These are phyloP conservation scores for Amphichorda felina DNA, from an alignment of 2,329 filamentous ascomycete genomes.

Conservation along the genomic window DNA sequence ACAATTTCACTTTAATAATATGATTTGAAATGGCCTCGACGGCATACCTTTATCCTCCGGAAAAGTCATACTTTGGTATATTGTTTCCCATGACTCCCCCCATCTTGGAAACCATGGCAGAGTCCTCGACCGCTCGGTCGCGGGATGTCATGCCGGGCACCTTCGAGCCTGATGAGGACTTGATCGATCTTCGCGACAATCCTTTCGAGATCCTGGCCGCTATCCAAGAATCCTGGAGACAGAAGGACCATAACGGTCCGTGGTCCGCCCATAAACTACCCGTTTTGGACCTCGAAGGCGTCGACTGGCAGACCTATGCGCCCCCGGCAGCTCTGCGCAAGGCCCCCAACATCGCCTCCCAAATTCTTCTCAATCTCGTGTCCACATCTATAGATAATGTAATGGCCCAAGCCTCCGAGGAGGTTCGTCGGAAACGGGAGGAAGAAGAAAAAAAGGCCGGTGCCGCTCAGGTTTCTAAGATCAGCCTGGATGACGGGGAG, in stretches of 20 bases:
- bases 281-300: constrained; percentile 12
- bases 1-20: no score
- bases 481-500: constrained; percentile 17
- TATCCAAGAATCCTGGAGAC: constrained; percentile 11
- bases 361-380: constrained; percentile 28
- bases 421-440: constrained; percentile 14
- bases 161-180: constrained; percentile 16
- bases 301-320: constrained; percentile 34
- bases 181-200: constrained; percentile 16
- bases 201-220: constrained; percentile 13
- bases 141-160: constrained; percentile 14
- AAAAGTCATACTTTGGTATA: no score
- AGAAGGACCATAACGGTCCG: constrained; percentile 7
- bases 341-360: constrained; percentile 23
- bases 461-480: constrained; percentile 6
- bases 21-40: no score
- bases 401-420: constrained; percentile 19
- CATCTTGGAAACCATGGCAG: background rate
- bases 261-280: constrained; percentile 11
- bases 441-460: constrained; percentile 15
- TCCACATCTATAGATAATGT: constrained; percentile 32
- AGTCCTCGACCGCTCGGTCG: background rate
- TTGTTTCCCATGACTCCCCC: background rate
- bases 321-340: constrained; percentile 30
- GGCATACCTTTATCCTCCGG: no score